Percentiles rank a stretch among this genome's conserved stretches.
Conservation (phyloP, 2,329 filamentous ascomycete genomes). For the Aspergillus neotritici region DNA sequence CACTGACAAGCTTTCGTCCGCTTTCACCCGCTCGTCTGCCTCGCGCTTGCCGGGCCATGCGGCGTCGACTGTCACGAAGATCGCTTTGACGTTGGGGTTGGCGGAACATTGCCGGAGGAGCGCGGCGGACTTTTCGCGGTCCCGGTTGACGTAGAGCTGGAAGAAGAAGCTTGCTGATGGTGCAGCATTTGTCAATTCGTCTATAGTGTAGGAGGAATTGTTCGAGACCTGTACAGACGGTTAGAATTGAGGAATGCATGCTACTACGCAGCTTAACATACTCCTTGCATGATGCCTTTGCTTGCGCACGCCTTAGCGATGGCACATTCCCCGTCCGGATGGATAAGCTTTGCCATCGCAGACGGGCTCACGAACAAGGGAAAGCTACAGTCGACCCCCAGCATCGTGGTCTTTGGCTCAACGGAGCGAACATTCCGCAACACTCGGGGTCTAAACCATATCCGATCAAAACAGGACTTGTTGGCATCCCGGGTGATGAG, state of each 20-base stretch:
- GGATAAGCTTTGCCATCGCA: conserved; percentile 59
- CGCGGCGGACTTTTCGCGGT: conserved; percentile 45
- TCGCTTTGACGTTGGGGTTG: conserved; percentile 40
- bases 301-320: conserved; percentile 50
- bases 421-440: conserved; percentile 53
- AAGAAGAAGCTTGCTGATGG: conserved; percentile 46
- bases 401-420: conserved; percentile 48
- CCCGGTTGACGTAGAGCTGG: conserved; percentile 52
- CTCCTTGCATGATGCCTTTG: conserved; percentile 53
- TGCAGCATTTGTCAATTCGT: conserved; percentile 47
- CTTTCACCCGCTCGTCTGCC: conserved; percentile 51
- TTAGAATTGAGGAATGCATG: neutral
- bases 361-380: conserved; percentile 62
- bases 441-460: conserved; percentile 56
- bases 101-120: conserved; percentile 41
- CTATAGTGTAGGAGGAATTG: conserved; percentile 54
- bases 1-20: conserved; percentile 39
- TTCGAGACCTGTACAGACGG: conserved; percentile 48
- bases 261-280: conserved; percentile 17
- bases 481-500: conserved; percentile 54
- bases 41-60: conserved; percentile 53
- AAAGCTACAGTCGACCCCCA: conserved; percentile 49
- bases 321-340: conserved; percentile 59
- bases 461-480: conserved; percentile 48
- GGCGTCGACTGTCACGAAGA: conserved; percentile 53